Conservation (phyloP, 805 yeast genomes). For the Kuraishia hungarica region DNA sequence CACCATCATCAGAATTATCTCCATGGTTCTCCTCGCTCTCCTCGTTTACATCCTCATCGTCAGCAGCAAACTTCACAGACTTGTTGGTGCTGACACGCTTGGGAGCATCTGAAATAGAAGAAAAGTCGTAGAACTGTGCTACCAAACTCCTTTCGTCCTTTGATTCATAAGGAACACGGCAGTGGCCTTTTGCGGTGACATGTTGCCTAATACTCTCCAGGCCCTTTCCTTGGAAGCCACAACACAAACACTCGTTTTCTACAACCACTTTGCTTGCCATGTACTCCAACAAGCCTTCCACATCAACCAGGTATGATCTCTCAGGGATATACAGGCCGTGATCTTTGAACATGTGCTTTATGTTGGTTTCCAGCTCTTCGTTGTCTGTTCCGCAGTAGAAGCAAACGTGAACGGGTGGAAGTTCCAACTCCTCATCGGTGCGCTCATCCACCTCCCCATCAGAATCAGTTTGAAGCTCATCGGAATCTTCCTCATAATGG, state of each 20-base stretch:
- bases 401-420: slow-evolving; percentile 33
- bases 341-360: slow-evolving; percentile 32
- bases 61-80: slow-evolving; percentile 20
- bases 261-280: slow-evolving; percentile 25
- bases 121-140: slow-evolving; percentile 30
- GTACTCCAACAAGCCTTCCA: slow-evolving; percentile 29
- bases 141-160: slow-evolving; percentile 27
- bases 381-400: slow-evolving; percentile 39
- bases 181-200: slow-evolving; percentile 33
- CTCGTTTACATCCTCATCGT: slow-evolving; percentile 14
- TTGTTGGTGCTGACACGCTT: slow-evolving; percentile 11
- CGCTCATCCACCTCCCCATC: slow-evolving; percentile 10
- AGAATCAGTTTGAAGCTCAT: slow-evolving; percentile 7
- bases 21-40: slow-evolving; percentile 15
- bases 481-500: background rate
- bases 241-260: slow-evolving; percentile 33
- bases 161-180: slow-evolving; percentile 35
- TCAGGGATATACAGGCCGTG: slow-evolving; percentile 41
- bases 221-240: slow-evolving; percentile 34
- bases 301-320: slow-evolving; percentile 25
- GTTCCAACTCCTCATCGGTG: slow-evolving; percentile 15
- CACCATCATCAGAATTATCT: background rate
- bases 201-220: slow-evolving; percentile 35
- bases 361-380: slow-evolving; percentile 19
- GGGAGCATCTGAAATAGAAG: slow-evolving; percentile 11